phyloP scores from a whole-genome alignment of 176 grass and related monocot genomes.

The Secale cereale region DNA sequence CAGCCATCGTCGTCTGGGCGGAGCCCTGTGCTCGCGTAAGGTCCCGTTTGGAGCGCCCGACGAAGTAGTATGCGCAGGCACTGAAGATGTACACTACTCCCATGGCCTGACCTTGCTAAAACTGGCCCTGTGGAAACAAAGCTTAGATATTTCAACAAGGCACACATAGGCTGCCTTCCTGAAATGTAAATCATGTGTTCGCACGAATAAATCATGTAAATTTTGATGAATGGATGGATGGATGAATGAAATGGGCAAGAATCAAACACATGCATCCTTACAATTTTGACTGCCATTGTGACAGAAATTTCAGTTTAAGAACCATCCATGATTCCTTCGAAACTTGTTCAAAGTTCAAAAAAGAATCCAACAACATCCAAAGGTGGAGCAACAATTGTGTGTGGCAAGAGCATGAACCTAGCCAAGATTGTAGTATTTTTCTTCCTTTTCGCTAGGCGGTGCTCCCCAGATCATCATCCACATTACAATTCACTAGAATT shows the following conservation, averaged over 20 bases:
- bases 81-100: background rate
- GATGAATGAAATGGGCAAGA: background rate
- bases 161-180: background rate
- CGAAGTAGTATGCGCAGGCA: background rate
- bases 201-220: slow-evolving; percentile 23
- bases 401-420: background rate
- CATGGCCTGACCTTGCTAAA: background rate
- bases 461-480: background rate
- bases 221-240: slow-evolving; percentile 1
- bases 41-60: background rate
- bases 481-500: background rate
- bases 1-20: slow-evolving; percentile 46
- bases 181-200: slow-evolving; percentile 27
- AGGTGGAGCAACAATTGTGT: background rate
- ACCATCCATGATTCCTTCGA: too few species aligned
- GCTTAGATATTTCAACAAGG: slow-evolving; percentile 10
- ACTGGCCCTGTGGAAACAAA: background rate
- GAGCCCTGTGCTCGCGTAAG: slow-evolving; percentile 69
- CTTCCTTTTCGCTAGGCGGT: background rate
- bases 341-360: too few species aligned
- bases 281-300: background rate
- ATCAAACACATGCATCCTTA: background rate
- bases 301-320: too few species aligned
- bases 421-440: background rate
- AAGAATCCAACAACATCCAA: too few species aligned